These are phyloP conservation scores for Lachnellula subtilissima DNA, from an alignment of 2,329 filamentous ascomycete species.

Conservation along the genomic window DNA sequence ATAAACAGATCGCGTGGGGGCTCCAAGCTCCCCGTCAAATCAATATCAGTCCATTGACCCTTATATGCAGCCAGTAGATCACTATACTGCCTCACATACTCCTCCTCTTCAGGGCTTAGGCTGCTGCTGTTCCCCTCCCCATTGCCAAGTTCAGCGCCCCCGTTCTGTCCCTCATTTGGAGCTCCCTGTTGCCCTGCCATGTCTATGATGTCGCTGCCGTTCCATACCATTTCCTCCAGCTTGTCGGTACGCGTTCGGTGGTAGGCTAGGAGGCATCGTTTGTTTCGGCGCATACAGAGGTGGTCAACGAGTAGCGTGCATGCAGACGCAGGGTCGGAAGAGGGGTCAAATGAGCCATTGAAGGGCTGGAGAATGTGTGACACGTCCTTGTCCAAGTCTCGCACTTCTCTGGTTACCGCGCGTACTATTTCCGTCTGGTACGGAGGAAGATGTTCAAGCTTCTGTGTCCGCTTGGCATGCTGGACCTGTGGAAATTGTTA, in stretches of 20 bases:
- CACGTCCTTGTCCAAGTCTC: slow-evolving; percentile 86
- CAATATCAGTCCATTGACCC: slow-evolving; percentile 96
- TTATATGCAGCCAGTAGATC: slow-evolving; percentile 95
- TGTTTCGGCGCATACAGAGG: slow-evolving; percentile 91
- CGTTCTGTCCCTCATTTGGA: slow-evolving; percentile 30
- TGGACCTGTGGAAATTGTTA: slow-evolving; percentile 58
- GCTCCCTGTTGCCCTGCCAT: slow-evolving; percentile 50
- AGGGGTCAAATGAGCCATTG: slow-evolving; percentile 81
- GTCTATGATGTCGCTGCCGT: slow-evolving; percentile 77
- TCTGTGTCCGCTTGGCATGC: slow-evolving; percentile 92
- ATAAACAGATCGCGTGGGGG: slow-evolving; percentile 96
- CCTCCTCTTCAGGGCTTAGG: slow-evolving; percentile 91
- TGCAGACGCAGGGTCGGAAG: slow-evolving; percentile 74
- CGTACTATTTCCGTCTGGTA: slow-evolving; percentile 92
- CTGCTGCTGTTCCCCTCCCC: slow-evolving; percentile 61
- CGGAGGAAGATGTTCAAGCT: slow-evolving; percentile 77
- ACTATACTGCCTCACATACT: slow-evolving; percentile 88
- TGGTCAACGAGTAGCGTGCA: slow-evolving; percentile 91
- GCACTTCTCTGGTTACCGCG: slow-evolving; percentile 81
- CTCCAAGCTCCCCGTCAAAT: slow-evolving; percentile 88
- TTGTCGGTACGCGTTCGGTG: slow-evolving; percentile 87
- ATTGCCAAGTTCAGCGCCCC: slow-evolving; percentile 32
- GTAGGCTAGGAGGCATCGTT: slow-evolving; percentile 90
- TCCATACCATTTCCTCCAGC: slow-evolving; percentile 91
- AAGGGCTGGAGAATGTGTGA: slow-evolving; percentile 74